Evolutionary conservation across 495 filamentous ascomycete species (phyloP).

Genomic region (Xylaria longipes): DNA sequence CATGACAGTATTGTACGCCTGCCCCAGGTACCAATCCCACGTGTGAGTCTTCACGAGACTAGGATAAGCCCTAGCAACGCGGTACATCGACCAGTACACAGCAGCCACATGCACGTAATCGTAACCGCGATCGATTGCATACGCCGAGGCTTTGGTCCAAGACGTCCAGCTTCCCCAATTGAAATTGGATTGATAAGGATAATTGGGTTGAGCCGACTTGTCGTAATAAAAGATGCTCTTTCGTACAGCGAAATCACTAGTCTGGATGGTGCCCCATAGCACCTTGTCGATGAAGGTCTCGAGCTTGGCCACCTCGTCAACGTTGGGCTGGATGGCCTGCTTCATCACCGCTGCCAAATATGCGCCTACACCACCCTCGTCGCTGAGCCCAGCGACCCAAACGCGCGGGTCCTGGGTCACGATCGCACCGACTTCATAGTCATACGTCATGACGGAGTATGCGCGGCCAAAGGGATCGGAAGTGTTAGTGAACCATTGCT

Average conservation of each 20-base stretch:
- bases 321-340: conserved; percentile 51
- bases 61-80: conserved; percentile 51
- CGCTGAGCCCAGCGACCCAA: conserved; percentile 60
- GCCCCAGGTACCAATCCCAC: conserved; percentile 57
- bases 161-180: conserved; percentile 50
- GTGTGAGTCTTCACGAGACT: conserved; percentile 41
- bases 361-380: conserved; percentile 58
- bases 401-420: conserved; percentile 57
- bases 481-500: conserved; percentile 52
- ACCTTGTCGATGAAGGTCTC: conserved; percentile 54
- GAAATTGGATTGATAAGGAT: conserved; percentile 44
- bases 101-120: conserved; percentile 60
- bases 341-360: conserved; percentile 56
- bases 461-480: conserved; percentile 56
- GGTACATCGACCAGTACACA: conserved; percentile 59
- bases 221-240: conserved; percentile 62
- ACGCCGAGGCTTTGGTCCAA: conserved; percentile 51
- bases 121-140: conserved; percentile 55
- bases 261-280: conserved; percentile 52
- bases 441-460: conserved; percentile 58
- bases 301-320: conserved; percentile 52
- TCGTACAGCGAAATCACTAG: conserved; percentile 47
- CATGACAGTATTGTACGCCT: conserved; percentile 49
- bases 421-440: conserved; percentile 44
- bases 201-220: conserved; percentile 43